Evolutionary conservation across 805 yeast genomes (phyloP).

Genomic region (Cyberlindnera nakhonratchasimensis): DNA sequence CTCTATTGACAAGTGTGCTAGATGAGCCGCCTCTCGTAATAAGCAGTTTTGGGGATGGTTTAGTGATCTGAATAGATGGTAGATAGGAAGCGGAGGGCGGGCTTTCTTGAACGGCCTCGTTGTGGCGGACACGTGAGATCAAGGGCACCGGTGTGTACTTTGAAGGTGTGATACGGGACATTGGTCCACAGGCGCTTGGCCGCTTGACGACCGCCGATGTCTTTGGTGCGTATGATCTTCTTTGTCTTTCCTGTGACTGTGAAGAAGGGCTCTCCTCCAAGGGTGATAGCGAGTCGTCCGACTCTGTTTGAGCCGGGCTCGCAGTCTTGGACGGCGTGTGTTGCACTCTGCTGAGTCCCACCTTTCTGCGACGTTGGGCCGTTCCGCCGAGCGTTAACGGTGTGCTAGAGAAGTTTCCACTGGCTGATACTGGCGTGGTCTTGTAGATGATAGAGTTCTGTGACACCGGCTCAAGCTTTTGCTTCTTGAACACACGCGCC

Average conservation of each 20-base stretch:
- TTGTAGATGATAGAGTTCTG: not conserved
- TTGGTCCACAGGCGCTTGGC: not conserved
- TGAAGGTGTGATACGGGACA: slow-evolving; percentile 6
- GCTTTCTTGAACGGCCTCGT: not conserved
- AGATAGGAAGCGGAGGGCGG: not conserved
- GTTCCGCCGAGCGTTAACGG: slow-evolving; percentile 3
- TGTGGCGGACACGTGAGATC: not conserved
- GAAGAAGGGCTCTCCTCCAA: slow-evolving; percentile 4
- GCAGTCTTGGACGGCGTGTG: slow-evolving; percentile 15
- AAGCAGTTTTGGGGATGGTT: not conserved
- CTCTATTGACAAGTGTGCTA: not conserved
- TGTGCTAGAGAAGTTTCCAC: not conserved
- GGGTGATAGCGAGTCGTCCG: slow-evolving; percentile 1
- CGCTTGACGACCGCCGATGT: slow-evolving; percentile 4
- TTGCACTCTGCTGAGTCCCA: slow-evolving; percentile 23
- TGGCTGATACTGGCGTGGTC: not conserved
- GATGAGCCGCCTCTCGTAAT: not conserved
- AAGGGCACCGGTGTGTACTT: slow-evolving; percentile 4
- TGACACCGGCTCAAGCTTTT: not conserved
- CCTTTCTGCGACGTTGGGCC: slow-evolving; percentile 10
- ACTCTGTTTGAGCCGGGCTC: not conserved
- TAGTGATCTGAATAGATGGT: not conserved
- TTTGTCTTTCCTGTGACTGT: slow-evolving; percentile 3
- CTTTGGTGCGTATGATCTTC: slow-evolving; percentile 1
- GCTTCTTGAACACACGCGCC: slow-evolving; percentile 15